These are phyloP conservation scores for Fomitopsis pinicola DNA, from an alignment of 1,284 basidiomycete species.

Conservation along the genomic window DNA sequence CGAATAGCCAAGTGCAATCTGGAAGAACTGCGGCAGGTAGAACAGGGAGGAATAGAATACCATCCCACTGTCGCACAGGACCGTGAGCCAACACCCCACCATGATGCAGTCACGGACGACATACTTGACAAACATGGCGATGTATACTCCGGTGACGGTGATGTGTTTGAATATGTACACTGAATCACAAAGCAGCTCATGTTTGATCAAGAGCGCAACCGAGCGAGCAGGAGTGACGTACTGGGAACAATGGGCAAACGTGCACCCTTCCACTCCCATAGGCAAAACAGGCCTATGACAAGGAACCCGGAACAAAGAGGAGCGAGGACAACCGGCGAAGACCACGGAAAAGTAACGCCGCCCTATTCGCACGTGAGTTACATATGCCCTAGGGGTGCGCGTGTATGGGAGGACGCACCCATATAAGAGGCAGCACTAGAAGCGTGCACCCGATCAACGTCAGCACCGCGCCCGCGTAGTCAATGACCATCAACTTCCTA, in stretches of 20 bases:
- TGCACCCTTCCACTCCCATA: constrained; percentile 73
- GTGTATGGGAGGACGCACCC: constrained; percentile 39
- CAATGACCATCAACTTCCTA: constrained; percentile 63
- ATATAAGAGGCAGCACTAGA: constrained; percentile 68
- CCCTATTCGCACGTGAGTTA: constrained; percentile 36
- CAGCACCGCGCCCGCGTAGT: constrained; percentile 61
- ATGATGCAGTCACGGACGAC: constrained; percentile 11
- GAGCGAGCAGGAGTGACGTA: constrained; percentile 23
- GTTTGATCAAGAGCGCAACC: not conserved
- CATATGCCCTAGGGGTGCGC: not conserved
- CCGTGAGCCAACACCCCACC: not conserved
- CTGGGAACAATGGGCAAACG: constrained; percentile 66
- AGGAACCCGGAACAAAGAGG: constrained; percentile 55
- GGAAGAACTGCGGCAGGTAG: constrained; percentile 74
- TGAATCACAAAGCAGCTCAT: constrained; percentile 14
- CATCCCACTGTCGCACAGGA: constrained; percentile 37
- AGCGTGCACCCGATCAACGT: constrained; percentile 60
- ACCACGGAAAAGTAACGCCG: constrained; percentile 67
- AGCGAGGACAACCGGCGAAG: constrained; percentile 57
- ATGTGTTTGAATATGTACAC: constrained; percentile 69
- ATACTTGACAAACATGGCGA: constrained; percentile 64
- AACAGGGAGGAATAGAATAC: constrained; percentile 58
- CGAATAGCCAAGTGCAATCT: constrained; percentile 61
- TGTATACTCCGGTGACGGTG: constrained; percentile 69
- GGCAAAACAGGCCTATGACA: constrained; percentile 54